Conservation (phyloP, 306 rosid species). For the Macrotyloma uniflorum region DNA sequence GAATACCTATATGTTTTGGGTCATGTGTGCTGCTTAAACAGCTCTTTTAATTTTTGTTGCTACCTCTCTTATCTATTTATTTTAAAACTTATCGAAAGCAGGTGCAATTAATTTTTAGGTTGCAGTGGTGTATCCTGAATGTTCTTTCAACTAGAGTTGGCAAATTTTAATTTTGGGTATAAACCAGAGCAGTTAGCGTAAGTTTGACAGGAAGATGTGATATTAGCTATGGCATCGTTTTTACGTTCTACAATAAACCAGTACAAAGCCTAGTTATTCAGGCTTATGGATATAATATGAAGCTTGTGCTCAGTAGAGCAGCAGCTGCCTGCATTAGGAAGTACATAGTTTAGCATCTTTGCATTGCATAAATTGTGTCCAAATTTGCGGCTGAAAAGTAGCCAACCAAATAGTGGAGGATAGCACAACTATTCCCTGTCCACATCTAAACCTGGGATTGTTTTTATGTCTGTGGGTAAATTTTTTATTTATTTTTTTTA, state of each 20-base stretch:
- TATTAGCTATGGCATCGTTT: slow-evolving; percentile 8
- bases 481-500: too few relatives aligned
- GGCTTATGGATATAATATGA: too few relatives aligned
- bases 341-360: background rate
- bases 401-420: background rate
- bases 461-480: too few relatives aligned
- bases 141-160: background rate
- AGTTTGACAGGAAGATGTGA: background rate
- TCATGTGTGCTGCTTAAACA: background rate
- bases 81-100: background rate
- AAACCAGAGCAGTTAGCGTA: background rate
- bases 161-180: background rate
- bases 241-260: background rate
- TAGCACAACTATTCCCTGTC: background rate
- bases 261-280: background rate
- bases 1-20: slow-evolving; percentile 18
- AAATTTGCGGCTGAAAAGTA: background rate
- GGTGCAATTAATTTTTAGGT: slow-evolving; percentile 7
- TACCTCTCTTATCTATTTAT: background rate
- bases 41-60: background rate
- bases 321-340: background rate
- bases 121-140: background rate
- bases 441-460: background rate
- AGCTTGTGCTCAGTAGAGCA: background rate
- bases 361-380: background rate